Evolutionary conservation across 1,284 basidiomycete genomes (phyloP).

Genomic region (Leccinum laetum): DNA sequence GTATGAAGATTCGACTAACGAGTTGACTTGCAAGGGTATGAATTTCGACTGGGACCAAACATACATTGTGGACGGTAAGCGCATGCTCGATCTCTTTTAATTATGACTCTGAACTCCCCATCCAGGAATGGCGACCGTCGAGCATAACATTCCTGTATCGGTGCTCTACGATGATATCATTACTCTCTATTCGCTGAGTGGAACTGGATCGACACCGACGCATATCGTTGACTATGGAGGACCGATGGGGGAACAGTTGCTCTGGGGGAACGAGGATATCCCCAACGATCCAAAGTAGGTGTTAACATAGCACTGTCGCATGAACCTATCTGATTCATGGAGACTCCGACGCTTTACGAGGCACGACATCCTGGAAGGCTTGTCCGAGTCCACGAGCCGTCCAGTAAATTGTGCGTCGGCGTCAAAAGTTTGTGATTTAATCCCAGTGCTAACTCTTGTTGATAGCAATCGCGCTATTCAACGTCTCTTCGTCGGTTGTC

Average conservation of each 20-base stretch:
- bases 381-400: slow-evolving; percentile 61
- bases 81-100: neutral
- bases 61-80: slow-evolving; percentile 67
- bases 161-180: slow-evolving; percentile 67
- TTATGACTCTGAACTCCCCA: slow-evolving; percentile 9
- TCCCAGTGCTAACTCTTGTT: slow-evolving; percentile 6
- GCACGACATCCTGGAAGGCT: slow-evolving; percentile 61
- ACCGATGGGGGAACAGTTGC: slow-evolving; percentile 59
- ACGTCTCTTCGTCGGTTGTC: slow-evolving; percentile 64
- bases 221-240: slow-evolving; percentile 77
- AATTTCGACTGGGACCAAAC: slow-evolving; percentile 75
- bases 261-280: slow-evolving; percentile 66
- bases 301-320: neutral
- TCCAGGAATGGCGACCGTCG: slow-evolving; percentile 76
- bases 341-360: slow-evolving; percentile 63
- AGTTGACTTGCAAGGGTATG: slow-evolving; percentile 47
- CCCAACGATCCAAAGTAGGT: slow-evolving; percentile 66
- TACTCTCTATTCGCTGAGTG: slow-evolving; percentile 59
- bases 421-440: neutral
- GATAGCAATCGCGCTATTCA: slow-evolving; percentile 63
- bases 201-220: slow-evolving; percentile 72
- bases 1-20: slow-evolving; percentile 2
- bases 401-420: slow-evolving; percentile 53
- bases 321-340: slow-evolving; percentile 1
- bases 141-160: slow-evolving; percentile 67